Evolutionary conservation across 2,329 filamentous ascomycete species (phyloP).

Genomic region (Knufia petricola): DNA sequence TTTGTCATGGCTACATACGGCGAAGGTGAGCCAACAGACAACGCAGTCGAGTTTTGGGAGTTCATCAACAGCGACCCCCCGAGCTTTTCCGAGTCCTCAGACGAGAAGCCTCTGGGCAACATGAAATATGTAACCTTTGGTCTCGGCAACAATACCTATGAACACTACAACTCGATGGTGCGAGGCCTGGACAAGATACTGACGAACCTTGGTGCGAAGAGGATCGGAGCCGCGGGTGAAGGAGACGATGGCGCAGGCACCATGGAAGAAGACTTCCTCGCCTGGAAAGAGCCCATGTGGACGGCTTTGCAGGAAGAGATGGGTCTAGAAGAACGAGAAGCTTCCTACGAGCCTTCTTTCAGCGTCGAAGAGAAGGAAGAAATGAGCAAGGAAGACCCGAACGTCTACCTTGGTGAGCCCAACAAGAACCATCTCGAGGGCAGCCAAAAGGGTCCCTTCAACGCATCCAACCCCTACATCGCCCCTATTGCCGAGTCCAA

Average conservation of each 20-base stretch:
- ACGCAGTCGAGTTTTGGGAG: slow-evolving; percentile 98
- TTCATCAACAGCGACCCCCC: slow-evolving; percentile 78
- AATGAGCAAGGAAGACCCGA: slow-evolving; percentile 61
- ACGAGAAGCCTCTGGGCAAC: slow-evolving; percentile 64
- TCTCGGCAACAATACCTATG: slow-evolving; percentile 97
- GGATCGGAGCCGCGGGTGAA: slow-evolving; percentile 82
- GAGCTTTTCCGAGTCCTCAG: slow-evolving; percentile 57
- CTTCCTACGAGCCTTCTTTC: slow-evolving; percentile 89
- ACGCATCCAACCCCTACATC: slow-evolving; percentile 93
- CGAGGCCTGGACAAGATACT: slow-evolving; percentile 78
- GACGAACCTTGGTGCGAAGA: slow-evolving; percentile 68
- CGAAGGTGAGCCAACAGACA: slow-evolving; percentile 96
- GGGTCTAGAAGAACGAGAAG: slow-evolving; percentile 87
- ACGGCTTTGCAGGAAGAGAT: slow-evolving; percentile 69
- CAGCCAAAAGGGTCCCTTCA: slow-evolving; percentile 75
- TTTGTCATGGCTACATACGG: slow-evolving; percentile 97
- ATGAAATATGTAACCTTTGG: slow-evolving; percentile 93
- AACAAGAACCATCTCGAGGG: slow-evolving; percentile 93
- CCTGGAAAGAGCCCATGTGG: slow-evolving; percentile 99
- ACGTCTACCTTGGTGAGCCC: slow-evolving; percentile 90
- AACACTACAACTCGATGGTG: slow-evolving; percentile 99
- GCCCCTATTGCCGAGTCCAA: slow-evolving; percentile 84
- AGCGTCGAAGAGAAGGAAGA: slow-evolving; percentile 67
- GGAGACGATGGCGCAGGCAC: slow-evolving; percentile 96
- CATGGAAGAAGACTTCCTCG: slow-evolving; percentile 98